Conservation (phyloP, 441 rosid genomes). For the Cnidoscolus chayamansa region DNA sequence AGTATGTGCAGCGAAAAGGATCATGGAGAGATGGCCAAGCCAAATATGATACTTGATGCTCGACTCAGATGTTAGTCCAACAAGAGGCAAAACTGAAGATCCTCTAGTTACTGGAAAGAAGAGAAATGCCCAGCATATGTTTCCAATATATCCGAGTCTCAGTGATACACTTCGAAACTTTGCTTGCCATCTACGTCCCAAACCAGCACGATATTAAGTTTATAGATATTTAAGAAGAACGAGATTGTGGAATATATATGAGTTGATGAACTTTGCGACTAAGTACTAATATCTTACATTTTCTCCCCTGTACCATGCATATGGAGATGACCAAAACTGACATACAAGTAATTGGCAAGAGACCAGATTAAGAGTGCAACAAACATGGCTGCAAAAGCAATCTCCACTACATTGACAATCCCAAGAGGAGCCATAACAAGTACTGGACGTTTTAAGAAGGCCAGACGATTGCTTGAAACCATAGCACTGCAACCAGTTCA, state of each 20-base stretch:
- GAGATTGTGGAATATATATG: neutral
- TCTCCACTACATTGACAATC: constrained; percentile 39
- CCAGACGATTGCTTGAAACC: constrained; percentile 6
- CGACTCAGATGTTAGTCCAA: constrained; percentile 54
- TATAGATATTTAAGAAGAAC: neutral
- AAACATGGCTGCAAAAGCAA: constrained; percentile 46
- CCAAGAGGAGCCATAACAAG: constrained; percentile 50
- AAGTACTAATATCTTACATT: constrained; percentile 27
- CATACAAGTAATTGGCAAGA: constrained; percentile 36
- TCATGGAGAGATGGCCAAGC: constrained; percentile 45
- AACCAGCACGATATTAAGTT: neutral
- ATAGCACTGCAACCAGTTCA: constrained; percentile 16
- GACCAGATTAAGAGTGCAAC: constrained; percentile 51
- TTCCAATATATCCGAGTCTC: constrained; percentile 47
- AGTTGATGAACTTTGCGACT: neutral
- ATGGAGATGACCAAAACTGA: constrained; percentile 33
- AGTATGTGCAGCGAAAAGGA: constrained; percentile 41
- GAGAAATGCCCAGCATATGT: constrained; percentile 52
- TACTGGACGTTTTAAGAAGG: constrained; percentile 32
- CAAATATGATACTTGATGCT: constrained; percentile 60
- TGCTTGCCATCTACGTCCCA: constrained; percentile 42
- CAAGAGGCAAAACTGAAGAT: constrained; percentile 44
- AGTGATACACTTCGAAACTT: constrained; percentile 41
- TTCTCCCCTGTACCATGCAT: constrained; percentile 38
- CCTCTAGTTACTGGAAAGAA: constrained; percentile 61